phyloP scores from a whole-genome alignment of 2,329 filamentous ascomycete species.

The Xylariaceae sp. region DNA sequence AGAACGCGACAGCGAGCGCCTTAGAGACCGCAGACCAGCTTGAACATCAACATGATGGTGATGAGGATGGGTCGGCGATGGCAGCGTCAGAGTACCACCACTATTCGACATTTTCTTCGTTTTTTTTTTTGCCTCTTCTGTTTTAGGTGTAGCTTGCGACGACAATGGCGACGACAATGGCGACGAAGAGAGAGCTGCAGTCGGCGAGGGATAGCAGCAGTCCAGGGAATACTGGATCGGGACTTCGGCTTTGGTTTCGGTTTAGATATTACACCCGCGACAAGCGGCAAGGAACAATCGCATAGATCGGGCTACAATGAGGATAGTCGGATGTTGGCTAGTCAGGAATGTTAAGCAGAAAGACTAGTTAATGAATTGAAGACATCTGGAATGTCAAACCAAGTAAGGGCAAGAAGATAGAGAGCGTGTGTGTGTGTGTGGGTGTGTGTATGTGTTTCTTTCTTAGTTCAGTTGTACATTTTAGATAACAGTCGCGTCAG shows the following conservation, averaged over 20 bases:
- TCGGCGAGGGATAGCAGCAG: background rate
- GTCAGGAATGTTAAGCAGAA: conserved; percentile 32
- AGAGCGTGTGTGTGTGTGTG: too few species aligned
- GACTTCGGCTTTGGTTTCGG: conserved; percentile 7
- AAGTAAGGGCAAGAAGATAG: conserved; percentile 32
- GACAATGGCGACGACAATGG: too few species aligned
- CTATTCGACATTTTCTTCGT: conserved; percentile 36
- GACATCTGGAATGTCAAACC: conserved; percentile 35
- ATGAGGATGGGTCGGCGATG: conserved; percentile 82
- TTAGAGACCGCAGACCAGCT: conserved; percentile 78
- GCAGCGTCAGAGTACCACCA: conserved; percentile 76
- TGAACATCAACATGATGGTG: conserved; percentile 79
- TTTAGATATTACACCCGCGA: conserved; percentile 24
- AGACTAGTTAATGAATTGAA: conserved; percentile 30
- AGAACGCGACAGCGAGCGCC: conserved; percentile 89
- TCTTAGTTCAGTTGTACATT: conserved; percentile 30
- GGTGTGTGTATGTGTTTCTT: too few species aligned
- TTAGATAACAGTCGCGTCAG: conserved; percentile 11
- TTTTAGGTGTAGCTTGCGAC: conserved; percentile 17
- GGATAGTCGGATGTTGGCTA: conserved; percentile 15
- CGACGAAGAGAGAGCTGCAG: background rate
- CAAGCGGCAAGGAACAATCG: conserved; percentile 21
- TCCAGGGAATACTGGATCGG: background rate
- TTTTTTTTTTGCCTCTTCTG: too few species aligned
- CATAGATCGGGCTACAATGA: conserved; percentile 17